These are phyloP conservation scores for Linderina pennispora DNA, from an alignment of 192 early-diverging fungal species.

Conservation along the genomic window DNA sequence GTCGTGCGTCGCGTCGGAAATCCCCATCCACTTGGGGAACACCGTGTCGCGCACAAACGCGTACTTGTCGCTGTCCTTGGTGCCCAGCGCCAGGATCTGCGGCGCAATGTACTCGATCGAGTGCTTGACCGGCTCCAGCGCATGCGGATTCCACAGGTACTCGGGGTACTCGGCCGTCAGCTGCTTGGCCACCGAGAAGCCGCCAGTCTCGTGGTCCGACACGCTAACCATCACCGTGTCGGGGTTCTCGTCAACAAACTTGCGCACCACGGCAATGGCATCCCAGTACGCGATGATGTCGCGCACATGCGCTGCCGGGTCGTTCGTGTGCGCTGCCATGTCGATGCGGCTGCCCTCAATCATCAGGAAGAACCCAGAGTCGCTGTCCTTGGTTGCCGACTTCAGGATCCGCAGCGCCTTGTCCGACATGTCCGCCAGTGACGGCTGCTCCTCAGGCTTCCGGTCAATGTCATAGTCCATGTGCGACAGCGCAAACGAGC, in stretches of 20 bases:
- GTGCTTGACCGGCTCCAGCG: conserved; percentile 58
- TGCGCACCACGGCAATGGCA: conserved; percentile 60
- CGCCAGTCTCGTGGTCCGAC: conserved; percentile 97
- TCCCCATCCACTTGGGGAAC: conserved; percentile 60
- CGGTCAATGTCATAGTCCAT: conserved; percentile 93
- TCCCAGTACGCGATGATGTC: conserved; percentile 91
- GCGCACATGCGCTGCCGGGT: conserved; percentile 84
- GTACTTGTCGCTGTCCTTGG: conserved; percentile 11
- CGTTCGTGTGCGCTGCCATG: conserved; percentile 95
- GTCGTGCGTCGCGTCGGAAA: conserved; percentile 59
- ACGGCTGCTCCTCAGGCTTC: conserved; percentile 59
- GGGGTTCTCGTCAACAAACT: conserved; percentile 74
- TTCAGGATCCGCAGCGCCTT: conserved; percentile 78
- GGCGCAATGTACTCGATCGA: conserved; percentile 57
- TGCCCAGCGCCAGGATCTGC: conserved; percentile 12
- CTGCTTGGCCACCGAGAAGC: conserved; percentile 79
- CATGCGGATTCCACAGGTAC: conserved; percentile 82
- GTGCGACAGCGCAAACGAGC: conserved; percentile 77
- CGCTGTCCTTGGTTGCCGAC: conserved; percentile 40
- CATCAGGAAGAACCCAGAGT: conserved; percentile 91
- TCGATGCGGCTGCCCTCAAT: conserved; percentile 96
- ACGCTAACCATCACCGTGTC: conserved; percentile 88
- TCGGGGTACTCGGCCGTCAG: conserved; percentile 65
- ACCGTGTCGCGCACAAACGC: conserved; percentile 54
- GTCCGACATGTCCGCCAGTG: conserved; percentile 75